phyloP scores from a whole-genome alignment of 2,329 filamentous ascomycete genomes.

The Teratosphaeria zuluensis region DNA sequence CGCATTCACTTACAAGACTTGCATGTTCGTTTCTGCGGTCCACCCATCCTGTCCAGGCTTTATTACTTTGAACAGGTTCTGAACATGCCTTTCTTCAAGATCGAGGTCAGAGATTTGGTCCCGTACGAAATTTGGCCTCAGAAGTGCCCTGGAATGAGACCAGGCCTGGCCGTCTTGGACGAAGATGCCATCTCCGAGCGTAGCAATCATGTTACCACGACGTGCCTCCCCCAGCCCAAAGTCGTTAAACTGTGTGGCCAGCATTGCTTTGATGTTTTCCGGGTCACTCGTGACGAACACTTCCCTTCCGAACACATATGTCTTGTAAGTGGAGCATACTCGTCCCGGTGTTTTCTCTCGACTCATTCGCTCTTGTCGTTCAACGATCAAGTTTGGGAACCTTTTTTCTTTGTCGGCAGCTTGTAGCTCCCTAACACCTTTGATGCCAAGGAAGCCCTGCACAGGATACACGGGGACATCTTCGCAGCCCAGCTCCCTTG shows the following conservation, averaged over 20 bases:
- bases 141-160: constrained; percentile 26
- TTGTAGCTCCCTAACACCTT: constrained; percentile 17
- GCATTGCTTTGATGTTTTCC: constrained; percentile 27
- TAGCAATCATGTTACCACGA: constrained; percentile 19
- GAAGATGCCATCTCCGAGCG: constrained; percentile 27
- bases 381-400: constrained; percentile 21
- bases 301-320: constrained; percentile 14
- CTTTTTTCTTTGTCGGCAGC: constrained; percentile 18
- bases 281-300: constrained; percentile 29
- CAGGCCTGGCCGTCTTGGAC: constrained; percentile 27
- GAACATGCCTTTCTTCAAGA: constrained; percentile 27
- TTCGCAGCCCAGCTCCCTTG: constrained; percentile 16
- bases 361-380: constrained; percentile 17
- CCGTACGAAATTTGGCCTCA: constrained; percentile 30
- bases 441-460: constrained; percentile 20
- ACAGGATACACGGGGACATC: constrained; percentile 14
- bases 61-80: constrained; percentile 24
- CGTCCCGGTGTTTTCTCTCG: constrained; percentile 11
- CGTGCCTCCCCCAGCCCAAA: constrained; percentile 21
- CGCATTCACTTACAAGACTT: constrained; percentile 16
- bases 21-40: constrained; percentile 22
- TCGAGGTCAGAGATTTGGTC: constrained; percentile 30
- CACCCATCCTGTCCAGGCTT: constrained; percentile 13
- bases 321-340: constrained; percentile 18
- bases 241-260: constrained; percentile 24